phyloP scores from a whole-genome alignment of 73 alveolate species.

The Paramecium sonneborni region DNA sequence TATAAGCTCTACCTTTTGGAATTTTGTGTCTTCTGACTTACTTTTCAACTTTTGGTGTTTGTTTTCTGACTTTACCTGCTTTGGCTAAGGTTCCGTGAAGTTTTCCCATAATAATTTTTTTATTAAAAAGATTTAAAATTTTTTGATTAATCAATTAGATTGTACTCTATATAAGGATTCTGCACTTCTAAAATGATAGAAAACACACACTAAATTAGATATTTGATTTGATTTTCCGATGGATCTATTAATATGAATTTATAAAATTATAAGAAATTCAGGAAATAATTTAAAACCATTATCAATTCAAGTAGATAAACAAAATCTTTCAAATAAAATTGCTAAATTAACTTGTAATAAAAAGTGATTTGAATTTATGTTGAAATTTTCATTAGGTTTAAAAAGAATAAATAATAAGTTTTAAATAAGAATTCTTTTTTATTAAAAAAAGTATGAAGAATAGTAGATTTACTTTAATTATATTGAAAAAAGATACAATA shows the following conservation, averaged over 20 bases:
- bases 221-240: neutral
- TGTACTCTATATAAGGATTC: neutral
- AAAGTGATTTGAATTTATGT: too few species aligned
- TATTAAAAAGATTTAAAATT: constrained; percentile 58
- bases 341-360: too few species aligned
- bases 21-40: constrained; percentile 89
- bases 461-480: too few species aligned
- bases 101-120: constrained; percentile 57
- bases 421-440: too few species aligned
- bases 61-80: constrained; percentile 70
- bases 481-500: too few species aligned
- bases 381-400: too few species aligned
- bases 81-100: constrained; percentile 70
- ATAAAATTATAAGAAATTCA: too few species aligned
- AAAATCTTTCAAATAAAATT: too few species aligned
- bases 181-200: neutral
- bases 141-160: neutral
- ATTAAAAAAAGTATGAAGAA: too few species aligned
- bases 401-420: too few species aligned
- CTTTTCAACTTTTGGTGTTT: constrained; percentile 80
- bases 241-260: neutral
- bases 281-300: too few species aligned
- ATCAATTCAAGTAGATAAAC: too few species aligned
- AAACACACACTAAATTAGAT: neutral
- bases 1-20: constrained; percentile 96